Percentiles rank a stretch among this genome's conserved stretches.
Evolutionary conservation across 208 protist genomes (phyloP).

Genomic region (Wallacemonas sp.): DNA sequence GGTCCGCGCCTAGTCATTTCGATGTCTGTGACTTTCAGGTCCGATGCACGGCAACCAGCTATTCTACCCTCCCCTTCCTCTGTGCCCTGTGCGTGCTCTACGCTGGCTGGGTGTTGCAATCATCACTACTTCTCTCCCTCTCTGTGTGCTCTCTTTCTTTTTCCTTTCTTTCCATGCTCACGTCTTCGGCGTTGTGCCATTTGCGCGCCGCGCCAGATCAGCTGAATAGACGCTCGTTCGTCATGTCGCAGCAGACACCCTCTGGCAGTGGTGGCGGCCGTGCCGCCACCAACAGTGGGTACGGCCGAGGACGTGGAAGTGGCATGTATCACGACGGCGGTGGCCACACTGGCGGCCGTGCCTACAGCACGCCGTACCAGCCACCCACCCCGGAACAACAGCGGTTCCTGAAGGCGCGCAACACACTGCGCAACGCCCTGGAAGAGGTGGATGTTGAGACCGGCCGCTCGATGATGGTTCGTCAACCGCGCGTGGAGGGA

Average conservation of each 20-base stretch:
- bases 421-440: constrained; percentile 5
- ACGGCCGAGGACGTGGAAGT: not conserved
- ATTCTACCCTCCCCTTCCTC: too few relatives aligned
- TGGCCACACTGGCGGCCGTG: not conserved
- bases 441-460: constrained; percentile 7
- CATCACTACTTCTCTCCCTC: not conserved
- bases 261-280: too few relatives aligned
- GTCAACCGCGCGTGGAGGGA: constrained; percentile 4
- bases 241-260: not conserved
- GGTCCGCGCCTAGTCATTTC: too few relatives aligned
- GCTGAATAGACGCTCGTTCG: too few relatives aligned
- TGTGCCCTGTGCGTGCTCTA: too few relatives aligned
- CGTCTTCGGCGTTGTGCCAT: too few relatives aligned
- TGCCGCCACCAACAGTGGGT: not conserved
- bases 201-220: not conserved
- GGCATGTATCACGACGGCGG: not conserved
- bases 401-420: not conserved
- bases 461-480: constrained; percentile 2
- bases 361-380: constrained; percentile 3
- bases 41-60: too few relatives aligned
- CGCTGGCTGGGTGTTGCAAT: not conserved
- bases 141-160: constrained; percentile 4
- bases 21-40: too few relatives aligned
- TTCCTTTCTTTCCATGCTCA: not conserved
- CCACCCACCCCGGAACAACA: constrained; percentile 4